phyloP scores from a whole-genome alignment of 768 basidiomycete species.

The Macrolepiota dolichaula region DNA sequence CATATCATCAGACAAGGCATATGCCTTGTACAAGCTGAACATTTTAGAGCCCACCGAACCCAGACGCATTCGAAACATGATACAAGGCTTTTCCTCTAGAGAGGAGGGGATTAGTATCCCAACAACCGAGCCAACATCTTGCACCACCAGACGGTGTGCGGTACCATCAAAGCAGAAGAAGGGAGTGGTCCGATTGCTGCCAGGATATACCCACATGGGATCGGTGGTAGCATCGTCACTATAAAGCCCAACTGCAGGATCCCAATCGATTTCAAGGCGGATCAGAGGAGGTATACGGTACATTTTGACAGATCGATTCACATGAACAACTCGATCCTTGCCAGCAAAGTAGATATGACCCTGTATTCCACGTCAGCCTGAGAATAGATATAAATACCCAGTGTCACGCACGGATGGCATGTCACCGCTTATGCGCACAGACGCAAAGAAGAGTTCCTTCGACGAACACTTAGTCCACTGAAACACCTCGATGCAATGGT shows the following conservation, averaged over 20 bases:
- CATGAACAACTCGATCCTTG: background rate
- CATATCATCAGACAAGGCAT: background rate
- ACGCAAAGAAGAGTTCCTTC: background rate
- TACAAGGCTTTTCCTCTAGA: background rate
- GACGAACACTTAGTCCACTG: background rate
- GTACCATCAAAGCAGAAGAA: background rate
- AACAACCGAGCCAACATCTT: background rate
- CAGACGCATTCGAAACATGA: background rate
- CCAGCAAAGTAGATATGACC: background rate
- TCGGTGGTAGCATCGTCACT: background rate
- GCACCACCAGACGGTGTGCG: background rate
- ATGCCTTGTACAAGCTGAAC: background rate
- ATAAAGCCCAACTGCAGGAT: background rate
- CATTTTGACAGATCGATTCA: background rate
- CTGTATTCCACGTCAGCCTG: background rate
- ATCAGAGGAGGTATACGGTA: background rate
- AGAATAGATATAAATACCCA: too few relatives aligned
- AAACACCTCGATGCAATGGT: background rate
- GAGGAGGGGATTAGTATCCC: background rate
- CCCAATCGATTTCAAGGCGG: background rate
- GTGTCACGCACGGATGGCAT: background rate
- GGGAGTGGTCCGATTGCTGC: background rate
- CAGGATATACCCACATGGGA: background rate
- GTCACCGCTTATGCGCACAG: background rate
- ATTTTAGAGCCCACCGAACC: too few relatives aligned